Conservation (phyloP, 345 rosid genomes). For the Microcos paniculata region DNA sequence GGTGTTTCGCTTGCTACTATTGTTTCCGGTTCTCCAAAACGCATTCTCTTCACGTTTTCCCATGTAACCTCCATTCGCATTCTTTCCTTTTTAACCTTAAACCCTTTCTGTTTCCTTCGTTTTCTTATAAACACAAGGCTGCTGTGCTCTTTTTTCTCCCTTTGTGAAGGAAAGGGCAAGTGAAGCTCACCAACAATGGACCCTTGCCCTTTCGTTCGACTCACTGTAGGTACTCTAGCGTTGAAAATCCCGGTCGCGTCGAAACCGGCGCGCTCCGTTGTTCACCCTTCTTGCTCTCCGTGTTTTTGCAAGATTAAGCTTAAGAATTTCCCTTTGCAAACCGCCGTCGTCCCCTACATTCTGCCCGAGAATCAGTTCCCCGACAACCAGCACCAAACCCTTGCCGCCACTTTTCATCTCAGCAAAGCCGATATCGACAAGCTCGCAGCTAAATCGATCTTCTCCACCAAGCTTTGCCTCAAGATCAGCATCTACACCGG, state of each 20-base stretch:
- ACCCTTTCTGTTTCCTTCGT: not conserved
- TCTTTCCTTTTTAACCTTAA: not conserved
- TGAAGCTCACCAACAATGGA: constrained; percentile 48
- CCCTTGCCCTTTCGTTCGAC: constrained; percentile 89
- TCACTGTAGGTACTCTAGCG: constrained; percentile 69
- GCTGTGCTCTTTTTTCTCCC: not conserved
- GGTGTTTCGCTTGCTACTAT: not conserved
- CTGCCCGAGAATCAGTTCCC: constrained; percentile 45
- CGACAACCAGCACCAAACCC: constrained; percentile 30
- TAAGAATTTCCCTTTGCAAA: constrained; percentile 57
- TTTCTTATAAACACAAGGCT: not conserved
- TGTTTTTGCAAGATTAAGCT: constrained; percentile 84
- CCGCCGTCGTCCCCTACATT: constrained; percentile 66
- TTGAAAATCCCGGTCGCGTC: constrained; percentile 67
- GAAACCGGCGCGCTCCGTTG: constrained; percentile 67
- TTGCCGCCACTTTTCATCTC: constrained; percentile 81
- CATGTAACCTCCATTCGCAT: not conserved
- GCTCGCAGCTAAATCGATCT: constrained; percentile 59
- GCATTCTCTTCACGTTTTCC: not conserved
- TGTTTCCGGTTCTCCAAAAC: not conserved
- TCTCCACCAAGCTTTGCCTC: constrained; percentile 51
- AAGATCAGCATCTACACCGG: constrained; percentile 71
- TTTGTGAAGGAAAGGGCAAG: not conserved
- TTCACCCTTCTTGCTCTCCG: constrained; percentile 77
- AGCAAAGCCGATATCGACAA: constrained; percentile 57